Evolutionary conservation across 345 rosid genomes (phyloP).

Genomic region (Citrus medica): DNA sequence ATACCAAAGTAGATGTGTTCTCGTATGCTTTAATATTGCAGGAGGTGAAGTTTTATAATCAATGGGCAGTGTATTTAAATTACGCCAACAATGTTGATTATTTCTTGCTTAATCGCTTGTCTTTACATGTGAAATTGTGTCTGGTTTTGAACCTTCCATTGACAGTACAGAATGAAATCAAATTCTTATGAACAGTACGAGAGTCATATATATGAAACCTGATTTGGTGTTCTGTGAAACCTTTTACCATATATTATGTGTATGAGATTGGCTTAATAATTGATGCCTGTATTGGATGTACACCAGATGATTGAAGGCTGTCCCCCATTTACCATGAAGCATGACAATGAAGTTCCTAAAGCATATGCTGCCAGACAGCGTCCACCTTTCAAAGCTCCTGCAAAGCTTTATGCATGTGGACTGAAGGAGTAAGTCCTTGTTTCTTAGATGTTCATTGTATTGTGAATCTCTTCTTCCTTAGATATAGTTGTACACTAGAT

Average conservation of each 20-base stretch:
- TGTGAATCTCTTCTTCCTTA: background rate
- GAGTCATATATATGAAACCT: background rate
- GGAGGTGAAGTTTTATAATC: conserved; percentile 47
- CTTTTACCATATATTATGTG: background rate
- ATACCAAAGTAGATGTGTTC: conserved; percentile 92
- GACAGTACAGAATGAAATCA: background rate
- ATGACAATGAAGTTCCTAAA: conserved; percentile 57
- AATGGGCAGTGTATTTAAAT: background rate
- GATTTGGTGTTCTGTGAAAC: background rate
- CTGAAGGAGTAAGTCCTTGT: conserved; percentile 60
- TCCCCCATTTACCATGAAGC: conserved; percentile 65
- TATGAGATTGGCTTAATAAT: background rate
- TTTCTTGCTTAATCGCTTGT: background rate
- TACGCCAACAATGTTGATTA: background rate
- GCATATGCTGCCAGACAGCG: conserved; percentile 49
- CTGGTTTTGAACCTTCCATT: background rate
- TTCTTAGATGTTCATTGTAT: conserved; percentile 2
- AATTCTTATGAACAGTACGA: background rate
- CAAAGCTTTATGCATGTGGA: conserved; percentile 74
- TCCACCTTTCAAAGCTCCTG: conserved; percentile 72
- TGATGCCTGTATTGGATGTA: conserved; percentile 14
- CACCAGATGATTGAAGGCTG: conserved; percentile 84
- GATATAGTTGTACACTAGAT: background rate
- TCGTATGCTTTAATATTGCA: conserved; percentile 89
- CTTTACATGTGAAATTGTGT: background rate